Evolutionary conservation across 768 basidiomycete genomes (phyloP), one percentile per base, ranked within the genome.

Genomic region (Suillus alpinus): DNA sequence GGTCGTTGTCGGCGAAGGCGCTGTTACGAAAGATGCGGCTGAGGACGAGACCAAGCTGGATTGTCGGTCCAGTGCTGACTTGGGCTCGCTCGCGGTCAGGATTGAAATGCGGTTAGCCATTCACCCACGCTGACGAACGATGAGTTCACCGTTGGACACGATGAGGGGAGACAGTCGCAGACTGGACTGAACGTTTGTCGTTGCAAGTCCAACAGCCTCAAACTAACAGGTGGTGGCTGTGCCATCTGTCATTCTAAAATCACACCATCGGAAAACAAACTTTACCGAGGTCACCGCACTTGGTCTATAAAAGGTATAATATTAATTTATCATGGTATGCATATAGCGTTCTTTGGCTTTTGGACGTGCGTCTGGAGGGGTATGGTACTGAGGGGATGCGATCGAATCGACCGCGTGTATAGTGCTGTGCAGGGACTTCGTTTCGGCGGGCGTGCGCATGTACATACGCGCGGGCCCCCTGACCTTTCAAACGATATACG

Each of bases 11-110:
- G 69, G 69, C 2, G 71, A 73, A 3, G 70, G 59, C 20, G 71
- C 71, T 6, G 71, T 73, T 56, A 68, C 63, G 43, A 70, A 72
- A 1, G 71, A 72, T 0, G 66, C 57, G 18, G 61, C 70, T 2
- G 72, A 60, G 0, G 71, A 68, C 2, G 71, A 72, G 0, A 66
- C 71, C 36, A 72, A 5, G 23, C 71, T 72, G 1, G 49, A 50
- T n/a, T 66, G 66, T 26, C 71, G 57, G 23, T 73, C 57, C 6
- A 60, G 40, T 20, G 60, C 47, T 18, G 68, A 67, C 29, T 59
- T 20, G 37, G 66, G 52, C 39, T 57, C 46, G 29, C 69, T 56
- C 2, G 69, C 47, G 10, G 57, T 55, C 61, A 70, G 67, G 57
- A 58, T 59, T 14, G 58, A 56, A 59, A 59, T 37, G 20, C 67